phyloP scores from a whole-genome alignment of 495 filamentous ascomycete genomes.

The Penicillium cosmopolitanum region DNA sequence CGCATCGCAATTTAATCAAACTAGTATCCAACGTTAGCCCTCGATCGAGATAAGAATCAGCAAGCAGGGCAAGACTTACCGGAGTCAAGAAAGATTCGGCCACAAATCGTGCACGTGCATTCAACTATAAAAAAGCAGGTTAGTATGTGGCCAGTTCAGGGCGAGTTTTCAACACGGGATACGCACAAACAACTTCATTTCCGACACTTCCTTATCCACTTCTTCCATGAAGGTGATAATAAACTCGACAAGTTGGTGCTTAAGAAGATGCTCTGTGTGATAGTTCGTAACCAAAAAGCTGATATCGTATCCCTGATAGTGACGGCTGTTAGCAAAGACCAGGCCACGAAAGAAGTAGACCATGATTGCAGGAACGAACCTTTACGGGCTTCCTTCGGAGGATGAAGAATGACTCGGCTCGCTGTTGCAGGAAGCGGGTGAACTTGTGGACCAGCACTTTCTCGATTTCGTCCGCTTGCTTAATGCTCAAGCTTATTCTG shows the following conservation, averaged over 20 bases:
- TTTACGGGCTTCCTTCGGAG: slow-evolving; percentile 92
- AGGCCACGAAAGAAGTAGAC: background rate
- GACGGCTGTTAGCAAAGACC: slow-evolving; percentile 18
- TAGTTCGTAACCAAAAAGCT: slow-evolving; percentile 98
- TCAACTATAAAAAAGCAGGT: slow-evolving; percentile 61
- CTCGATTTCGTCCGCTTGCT: slow-evolving; percentile 99
- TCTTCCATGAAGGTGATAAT: slow-evolving; percentile 99
- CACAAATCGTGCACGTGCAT: slow-evolving; percentile 95
- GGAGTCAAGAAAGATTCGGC: slow-evolving; percentile 97
- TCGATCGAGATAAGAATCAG: background rate
- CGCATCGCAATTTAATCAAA: slow-evolving; percentile 42
- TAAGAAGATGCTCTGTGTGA: slow-evolving; percentile 97
- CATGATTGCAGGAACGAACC: slow-evolving; percentile 50
- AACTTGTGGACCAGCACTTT: slow-evolving; percentile 92
- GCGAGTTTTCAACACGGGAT: background rate
- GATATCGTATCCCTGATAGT: slow-evolving; percentile 88
- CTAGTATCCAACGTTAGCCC: slow-evolving; percentile 24
- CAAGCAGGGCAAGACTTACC: slow-evolving; percentile 53
- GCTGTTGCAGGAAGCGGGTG: slow-evolving; percentile 90
- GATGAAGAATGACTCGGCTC: slow-evolving; percentile 98
- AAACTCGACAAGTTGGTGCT: slow-evolving; percentile 98
- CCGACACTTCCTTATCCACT: slow-evolving; percentile 98
- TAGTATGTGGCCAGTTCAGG: no score
- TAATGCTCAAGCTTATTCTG: slow-evolving; percentile 95
- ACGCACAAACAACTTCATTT: slow-evolving; percentile 99